Evolutionary conservation across 495 filamentous ascomycete species (phyloP), one percentile per base, ranked within the genome.

Genomic region (Bombardia bombarda): DNA sequence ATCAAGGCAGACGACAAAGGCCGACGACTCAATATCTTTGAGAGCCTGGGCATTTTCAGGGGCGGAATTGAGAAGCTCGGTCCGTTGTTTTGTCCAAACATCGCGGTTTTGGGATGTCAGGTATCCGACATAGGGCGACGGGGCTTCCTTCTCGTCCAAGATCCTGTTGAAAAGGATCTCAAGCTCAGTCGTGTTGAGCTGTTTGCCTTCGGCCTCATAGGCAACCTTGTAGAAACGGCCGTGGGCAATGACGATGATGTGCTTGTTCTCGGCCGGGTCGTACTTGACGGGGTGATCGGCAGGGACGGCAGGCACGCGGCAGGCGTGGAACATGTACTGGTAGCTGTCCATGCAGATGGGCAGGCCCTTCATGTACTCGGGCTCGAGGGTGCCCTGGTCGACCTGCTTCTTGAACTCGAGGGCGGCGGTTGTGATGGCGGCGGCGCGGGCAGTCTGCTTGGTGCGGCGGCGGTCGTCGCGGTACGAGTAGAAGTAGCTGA

Each of bases 401-500:
- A 97, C 92, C 67, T 87, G 78, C 60, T 82, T 82, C 76, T 95
- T 94, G 78, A 99, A 97, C 58, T 90, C 84, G 28, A 99, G 75
- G 4, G 79, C 79, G 2, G 86, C 85, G 9, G 84, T 86, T 2
- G 86, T 80, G 50, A 99, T 79, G 34, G 89, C 88, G 1, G 93
- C 93, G 12, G 93, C 93, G 44, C 93, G 84, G 72, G 92, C 90
- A 44, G 82, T 84, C 3, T 92, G 93, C 68, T 94, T 75, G 26
- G 88, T 82, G 42, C 90, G 80, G 55, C 82, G 74, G 38, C 88
- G 81, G 61, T 99, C 93, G 62, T 99, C 93, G 42, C 84, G 79
- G 74, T 95, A 90, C 26, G 88, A 95, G 72, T 99, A 99, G 69
- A 99, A 99, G 74, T 99, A 99, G 61, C 87, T 94, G 51, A 99